Evolutionary conservation across 2,329 filamentous ascomycete genomes (phyloP), one percentile per base, ranked within the genome.

Genomic region (Grosmannia serpens): DNA sequence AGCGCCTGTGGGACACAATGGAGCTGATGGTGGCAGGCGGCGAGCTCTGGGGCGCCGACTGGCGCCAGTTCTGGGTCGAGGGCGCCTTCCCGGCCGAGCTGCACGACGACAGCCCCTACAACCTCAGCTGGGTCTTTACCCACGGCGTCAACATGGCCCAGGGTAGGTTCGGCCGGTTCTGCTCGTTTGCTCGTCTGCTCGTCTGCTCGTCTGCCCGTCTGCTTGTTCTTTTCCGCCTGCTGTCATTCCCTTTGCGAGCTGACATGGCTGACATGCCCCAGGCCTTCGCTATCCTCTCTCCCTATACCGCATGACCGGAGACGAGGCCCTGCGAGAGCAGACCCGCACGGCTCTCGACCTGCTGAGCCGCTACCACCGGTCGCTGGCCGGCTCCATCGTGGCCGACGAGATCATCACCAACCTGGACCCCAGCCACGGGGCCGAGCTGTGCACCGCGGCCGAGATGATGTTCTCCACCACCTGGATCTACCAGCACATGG

Each of bases 391-490:
- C 0, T 73, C 71, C 4, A 72, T 81, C 52, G 69, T 80, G 15
- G 78, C 72, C 2, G 78, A 81, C 60, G 78, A 81, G 62, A 68
- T 75, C 27, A 62, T 79, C 27, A 70, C 70, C 4, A 75, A 76
- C 2, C 63, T 77, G 15, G 71, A 70, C 53, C 75, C 77, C 10
- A 67, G 69, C 50, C 66, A 69, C 50, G 71, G 74, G n/a, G 72
- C 73, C 1, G 78, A 81, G 65, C 70, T 78, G 0, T 81, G 78
- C 66, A 78, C 74, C 2, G 70, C 74, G 1, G 78, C 79, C 5
- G 78, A 81, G 64, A 73, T 73, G 0, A 78, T 79, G 65, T 80
- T 74, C 66, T 79, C 76, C 0, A 65, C 79, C 26, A 71, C 69
- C 31, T 80, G 79, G 59, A 68, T 79, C n/a, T 80, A 80, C 63